Evolutionary conservation across 78 protist genomes (phyloP).

Genomic region (Mastigamoeba balamuthi): DNA sequence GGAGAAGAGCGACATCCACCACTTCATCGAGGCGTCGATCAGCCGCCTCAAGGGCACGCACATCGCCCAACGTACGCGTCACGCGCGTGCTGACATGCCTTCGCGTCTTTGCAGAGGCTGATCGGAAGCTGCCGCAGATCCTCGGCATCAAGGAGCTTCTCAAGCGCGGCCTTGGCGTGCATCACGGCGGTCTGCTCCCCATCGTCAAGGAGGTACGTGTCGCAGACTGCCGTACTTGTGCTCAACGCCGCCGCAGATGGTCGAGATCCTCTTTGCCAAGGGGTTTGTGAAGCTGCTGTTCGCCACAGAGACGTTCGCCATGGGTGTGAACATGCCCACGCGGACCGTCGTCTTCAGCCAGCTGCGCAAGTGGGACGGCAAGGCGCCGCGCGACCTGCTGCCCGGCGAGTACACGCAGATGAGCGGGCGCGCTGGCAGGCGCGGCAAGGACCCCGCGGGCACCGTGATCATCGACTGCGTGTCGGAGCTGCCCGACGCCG

Average conservation of each 20-base stretch:
- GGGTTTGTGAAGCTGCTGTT: constrained; percentile 83
- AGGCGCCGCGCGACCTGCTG: constrained; percentile 33
- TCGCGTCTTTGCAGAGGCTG: constrained; percentile 14
- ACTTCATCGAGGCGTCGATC: constrained; percentile 39
- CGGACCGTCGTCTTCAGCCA: constrained; percentile 79
- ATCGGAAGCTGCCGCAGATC: constrained; percentile 59
- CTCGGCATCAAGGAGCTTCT: constrained; percentile 34
- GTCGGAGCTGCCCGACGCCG: constrained; percentile 32
- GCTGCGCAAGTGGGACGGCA: constrained; percentile 83
- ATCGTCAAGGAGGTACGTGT: constrained; percentile 68
- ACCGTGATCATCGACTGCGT: constrained; percentile 67
- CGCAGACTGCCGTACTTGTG: background rate
- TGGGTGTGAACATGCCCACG: constrained; percentile 99
- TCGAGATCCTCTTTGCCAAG: constrained; percentile 83
- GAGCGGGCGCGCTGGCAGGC: constrained; percentile 94
- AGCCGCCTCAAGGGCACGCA: constrained; percentile 20
- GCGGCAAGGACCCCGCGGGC: constrained; percentile 77
- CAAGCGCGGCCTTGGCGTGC: constrained; percentile 89
- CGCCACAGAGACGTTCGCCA: constrained; percentile 99
- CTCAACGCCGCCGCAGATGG: constrained; percentile 20
- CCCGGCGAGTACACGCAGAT: constrained; percentile 93
- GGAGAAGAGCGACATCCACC: constrained; percentile 58
- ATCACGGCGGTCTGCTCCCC: constrained; percentile 95
- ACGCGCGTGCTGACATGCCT: too few species aligned
- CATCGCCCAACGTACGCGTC: background rate